Conservation (phyloP, 2,329 filamentous ascomycete species). For the Metarhizium sp. region DNA sequence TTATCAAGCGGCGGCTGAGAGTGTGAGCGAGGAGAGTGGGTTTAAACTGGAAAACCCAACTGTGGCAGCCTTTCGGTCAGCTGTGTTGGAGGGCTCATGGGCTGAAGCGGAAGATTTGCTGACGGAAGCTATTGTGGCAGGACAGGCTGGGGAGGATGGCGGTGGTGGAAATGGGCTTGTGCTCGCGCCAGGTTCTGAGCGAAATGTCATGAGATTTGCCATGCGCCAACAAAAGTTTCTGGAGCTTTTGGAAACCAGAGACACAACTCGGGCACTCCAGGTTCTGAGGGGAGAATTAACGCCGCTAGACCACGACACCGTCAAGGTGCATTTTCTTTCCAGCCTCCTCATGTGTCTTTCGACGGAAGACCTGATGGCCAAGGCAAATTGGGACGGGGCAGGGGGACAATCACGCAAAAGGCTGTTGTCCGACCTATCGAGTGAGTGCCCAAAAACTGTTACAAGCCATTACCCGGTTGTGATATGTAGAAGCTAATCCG, state of each 20-base stretch:
- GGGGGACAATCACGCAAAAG: conserved; percentile 62
- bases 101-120: conserved; percentile 73
- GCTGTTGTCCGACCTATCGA: conserved; percentile 74
- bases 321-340: conserved; percentile 72
- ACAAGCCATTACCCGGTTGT: neutral
- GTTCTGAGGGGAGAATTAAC: conserved; percentile 86
- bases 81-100: conserved; percentile 77
- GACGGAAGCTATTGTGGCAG: conserved; percentile 37
- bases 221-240: conserved; percentile 91
- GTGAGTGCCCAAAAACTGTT: conserved; percentile 36
- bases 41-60: conserved; percentile 78
- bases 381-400: conserved; percentile 80
- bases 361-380: conserved; percentile 63
- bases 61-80: conserved; percentile 75
- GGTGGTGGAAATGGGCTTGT: conserved; percentile 51
- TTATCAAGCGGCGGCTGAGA: conserved; percentile 67
- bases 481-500: conserved; percentile 11
- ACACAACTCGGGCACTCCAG: conserved; percentile 63
- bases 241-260: conserved; percentile 71
- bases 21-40: conserved; percentile 72
- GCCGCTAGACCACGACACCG: conserved; percentile 70
- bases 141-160: conserved; percentile 21
- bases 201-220: conserved; percentile 74
- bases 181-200: conserved; percentile 65
- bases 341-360: conserved; percentile 85